These are phyloP conservation scores for Mitragyna speciosa DNA, from an alignment of 257 asterid species.

Conservation along the genomic window DNA sequence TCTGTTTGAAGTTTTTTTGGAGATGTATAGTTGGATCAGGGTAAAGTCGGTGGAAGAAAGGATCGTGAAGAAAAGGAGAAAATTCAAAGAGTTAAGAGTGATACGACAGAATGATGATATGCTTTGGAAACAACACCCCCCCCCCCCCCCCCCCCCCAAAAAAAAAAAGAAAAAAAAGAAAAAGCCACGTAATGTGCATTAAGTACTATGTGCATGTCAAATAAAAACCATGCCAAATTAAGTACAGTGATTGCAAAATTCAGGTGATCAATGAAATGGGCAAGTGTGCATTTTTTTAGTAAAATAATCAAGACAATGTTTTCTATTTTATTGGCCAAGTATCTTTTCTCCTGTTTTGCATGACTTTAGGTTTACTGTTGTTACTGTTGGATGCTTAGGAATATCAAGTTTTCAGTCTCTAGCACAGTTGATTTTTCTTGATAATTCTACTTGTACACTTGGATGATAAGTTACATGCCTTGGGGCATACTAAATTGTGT, in stretches of 20 bases:
- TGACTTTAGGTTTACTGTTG: slow-evolving; percentile 1
- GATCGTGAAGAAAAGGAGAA: not conserved
- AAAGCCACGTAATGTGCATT: not conserved
- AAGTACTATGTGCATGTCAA: not conserved
- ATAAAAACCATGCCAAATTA: not conserved
- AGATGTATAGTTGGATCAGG: not conserved
- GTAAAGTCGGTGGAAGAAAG: not conserved
- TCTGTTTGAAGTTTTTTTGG: not conserved
- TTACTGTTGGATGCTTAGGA: not conserved
- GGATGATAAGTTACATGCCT: not conserved
- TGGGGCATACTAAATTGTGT: not conserved
- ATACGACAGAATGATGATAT: too few relatives aligned
- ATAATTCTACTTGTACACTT: not conserved
- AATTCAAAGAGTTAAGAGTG: not conserved
- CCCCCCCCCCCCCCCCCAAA: too few relatives aligned
- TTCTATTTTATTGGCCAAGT: not conserved
- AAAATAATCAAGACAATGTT: not conserved
- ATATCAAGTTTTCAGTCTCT: not conserved
- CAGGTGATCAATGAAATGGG: not conserved
- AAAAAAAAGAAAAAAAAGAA: too few relatives aligned
- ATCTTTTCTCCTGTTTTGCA: not conserved
- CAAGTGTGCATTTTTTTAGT: not conserved
- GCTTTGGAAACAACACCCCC: too few relatives aligned
- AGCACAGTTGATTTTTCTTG: not conserved
- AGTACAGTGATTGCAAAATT: not conserved